Base-by-base conservation (phyloP, 176 grass and related monocot species). In the Zea luxurians region DNA sequence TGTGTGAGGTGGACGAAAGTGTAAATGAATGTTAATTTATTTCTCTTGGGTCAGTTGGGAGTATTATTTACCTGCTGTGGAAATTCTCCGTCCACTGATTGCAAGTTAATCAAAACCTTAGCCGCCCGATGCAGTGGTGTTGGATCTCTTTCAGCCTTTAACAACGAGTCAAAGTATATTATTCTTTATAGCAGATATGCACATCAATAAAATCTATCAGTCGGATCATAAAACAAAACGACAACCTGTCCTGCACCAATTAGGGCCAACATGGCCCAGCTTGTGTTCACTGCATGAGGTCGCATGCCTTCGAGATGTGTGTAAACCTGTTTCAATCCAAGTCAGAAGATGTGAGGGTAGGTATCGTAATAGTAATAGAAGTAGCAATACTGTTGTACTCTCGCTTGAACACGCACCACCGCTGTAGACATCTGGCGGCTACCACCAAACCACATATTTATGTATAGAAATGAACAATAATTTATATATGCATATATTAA, bases 231-330 rank as follows among this genome's bases (percentile, higher is more conserved):
- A 7, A 37, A 2, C 0, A 42, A 76, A 12, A 64, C 54, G 48
- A 54, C 58, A 45, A 92, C 94, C 94, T 92, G 94, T 46, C 89
- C 94, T 71, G 91, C 89, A 18, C 78, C 80, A 73, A 97, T 97
- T 78, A 97, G 83, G 20, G 91, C 53, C 34, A 97, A 48, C 87
- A 97, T 90, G 27, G 87, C 94, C 94, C 94, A 97, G 44, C 73
- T 76, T 70, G 94, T 97, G 50, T 92, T 97, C 66, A 94, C 89
- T 11, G 82, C 94, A 65, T 97, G 94, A 75, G 80, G 44, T 37
- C 61, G 81, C 38, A 78, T 85, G 3, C 89, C 95, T 84, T 88
- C 70, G 37, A 97, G 85, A 87, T 97, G 74, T 34, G 91, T 92
- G 76, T 92, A 97, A 71, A 97, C 95, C 95, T 97, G 81, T 67